phyloP scores from a whole-genome alignment of 1,284 basidiomycete species.

The Sphagnurus paluster region DNA sequence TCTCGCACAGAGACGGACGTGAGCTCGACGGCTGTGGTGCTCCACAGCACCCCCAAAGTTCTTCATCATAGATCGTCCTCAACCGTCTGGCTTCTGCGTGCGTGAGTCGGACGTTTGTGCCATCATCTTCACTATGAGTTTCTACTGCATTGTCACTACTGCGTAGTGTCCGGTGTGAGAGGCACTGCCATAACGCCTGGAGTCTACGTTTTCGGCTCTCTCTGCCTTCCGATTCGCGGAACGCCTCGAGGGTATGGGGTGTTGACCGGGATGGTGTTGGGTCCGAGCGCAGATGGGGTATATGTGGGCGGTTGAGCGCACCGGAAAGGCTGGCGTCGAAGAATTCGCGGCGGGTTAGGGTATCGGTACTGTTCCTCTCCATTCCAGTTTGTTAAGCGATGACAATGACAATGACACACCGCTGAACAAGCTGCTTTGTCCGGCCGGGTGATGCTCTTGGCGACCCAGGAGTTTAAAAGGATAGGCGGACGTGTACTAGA shows the following conservation, averaged over 20 bases:
- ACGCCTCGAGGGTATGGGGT: constrained; percentile 57
- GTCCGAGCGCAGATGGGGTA: constrained; percentile 62
- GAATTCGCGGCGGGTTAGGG: constrained; percentile 42
- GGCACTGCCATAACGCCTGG: constrained; percentile 59
- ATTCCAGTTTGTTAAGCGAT: constrained; percentile 16
- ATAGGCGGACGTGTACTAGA: constrained; percentile 11
- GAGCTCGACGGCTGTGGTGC: constrained; percentile 47
- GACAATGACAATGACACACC: constrained; percentile 11
- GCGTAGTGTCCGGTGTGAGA: constrained; percentile 32
- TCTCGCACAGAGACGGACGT: constrained; percentile 43
- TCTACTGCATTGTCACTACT: constrained; percentile 17
- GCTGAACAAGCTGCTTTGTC: constrained; percentile 11
- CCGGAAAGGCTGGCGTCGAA: constrained; percentile 53
- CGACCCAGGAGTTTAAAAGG: constrained; percentile 14
- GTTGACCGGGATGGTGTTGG: constrained; percentile 37
- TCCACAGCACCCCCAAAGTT: constrained; percentile 67
- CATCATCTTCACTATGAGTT: constrained; percentile 10
- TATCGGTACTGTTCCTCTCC: constrained; percentile 20
- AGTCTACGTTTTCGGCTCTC: constrained; percentile 59
- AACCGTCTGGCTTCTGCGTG: constrained; percentile 70
- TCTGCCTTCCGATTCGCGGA: constrained; percentile 62
- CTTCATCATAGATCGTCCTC: constrained; percentile 74
- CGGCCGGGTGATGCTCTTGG: constrained; percentile 15
- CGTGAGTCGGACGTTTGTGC: constrained; percentile 43
- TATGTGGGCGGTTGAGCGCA: constrained; percentile 51